phyloP scores from a whole-genome alignment of 148 eudicot genomes.

The Nyssa sinensis region DNA sequence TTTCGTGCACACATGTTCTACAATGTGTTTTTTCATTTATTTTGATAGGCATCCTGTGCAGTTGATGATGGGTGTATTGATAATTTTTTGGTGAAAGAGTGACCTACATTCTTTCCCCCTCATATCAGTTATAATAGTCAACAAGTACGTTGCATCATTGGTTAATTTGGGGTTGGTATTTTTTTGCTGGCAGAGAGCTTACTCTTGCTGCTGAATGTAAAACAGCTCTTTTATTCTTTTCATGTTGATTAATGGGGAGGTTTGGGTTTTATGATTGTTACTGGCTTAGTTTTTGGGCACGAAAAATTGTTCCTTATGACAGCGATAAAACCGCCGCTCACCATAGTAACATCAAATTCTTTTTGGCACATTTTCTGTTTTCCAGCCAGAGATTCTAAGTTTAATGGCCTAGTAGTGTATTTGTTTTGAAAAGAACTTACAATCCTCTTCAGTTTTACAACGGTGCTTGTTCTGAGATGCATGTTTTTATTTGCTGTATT shows the following conservation, averaged over 20 bases:
- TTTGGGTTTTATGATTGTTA: neutral
- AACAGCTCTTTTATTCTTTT: neutral
- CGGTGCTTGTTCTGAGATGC: too few relatives aligned
- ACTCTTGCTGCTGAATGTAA: neutral
- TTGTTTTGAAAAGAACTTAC: too few relatives aligned
- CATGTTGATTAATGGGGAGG: neutral
- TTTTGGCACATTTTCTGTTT: too few relatives aligned
- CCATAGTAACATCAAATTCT: too few relatives aligned
- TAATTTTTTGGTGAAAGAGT: neutral
- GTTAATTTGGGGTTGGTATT: slow-evolving; percentile 1
- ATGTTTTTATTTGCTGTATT: too few relatives aligned
- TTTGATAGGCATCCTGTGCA: neutral
- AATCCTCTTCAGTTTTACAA: too few relatives aligned
- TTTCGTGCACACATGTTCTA: neutral
- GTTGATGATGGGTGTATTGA: neutral
- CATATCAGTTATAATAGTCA: neutral
- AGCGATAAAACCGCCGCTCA: too few relatives aligned
- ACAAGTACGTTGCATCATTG: too few relatives aligned
- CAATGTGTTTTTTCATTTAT: neutral
- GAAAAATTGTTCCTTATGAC: too few relatives aligned
- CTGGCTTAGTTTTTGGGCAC: too few relatives aligned
- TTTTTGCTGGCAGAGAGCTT: neutral
- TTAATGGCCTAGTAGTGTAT: too few relatives aligned
- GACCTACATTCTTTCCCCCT: neutral
- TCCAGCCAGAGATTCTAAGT: too few relatives aligned